Evolutionary conservation across 1,284 basidiomycete species (phyloP), one percentile per base, ranked within the genome.

Genomic region (Phylloporus gajari): DNA sequence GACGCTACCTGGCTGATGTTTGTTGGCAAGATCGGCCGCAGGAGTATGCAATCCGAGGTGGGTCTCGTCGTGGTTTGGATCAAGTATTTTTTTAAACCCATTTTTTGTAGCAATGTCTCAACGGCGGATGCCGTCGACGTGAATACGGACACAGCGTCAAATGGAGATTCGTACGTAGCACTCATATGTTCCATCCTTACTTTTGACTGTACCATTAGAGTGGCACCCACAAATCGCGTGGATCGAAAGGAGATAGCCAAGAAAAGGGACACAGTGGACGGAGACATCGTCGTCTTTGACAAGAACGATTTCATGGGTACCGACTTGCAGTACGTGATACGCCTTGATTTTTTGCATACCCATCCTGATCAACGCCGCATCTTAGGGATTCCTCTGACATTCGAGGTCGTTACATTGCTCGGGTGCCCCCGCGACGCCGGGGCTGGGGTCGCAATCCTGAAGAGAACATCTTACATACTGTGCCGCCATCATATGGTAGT

Each of bases 391-490:
- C 42, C 19, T 11, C n/a, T n/a, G n/a, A n/a, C n/a, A n/a, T n/a
- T 27, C 23, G n/a, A n/a, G n/a, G n/a, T n/a, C n/a, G n/a, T n/a
- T n/a, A n/a, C n/a, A 63, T 63, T 42, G 8, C n/a, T 61, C 35
- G 68, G 19, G 5, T 53, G 15, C 62, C 19, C 15, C 68, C 56
- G 17, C 23, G 44, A 5, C 61, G 53, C 27, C 58, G 13, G 0
- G 68, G 65, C 13, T 56, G 64, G 72, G 76, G 75, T 9, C 75
- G 75, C 27, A 0, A 30, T 17, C 69, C 61, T 0, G 13, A 58
- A 0, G 77, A 78, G 15, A 60, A 64, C 0, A 5, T 71, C 6
- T 62, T 77, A 5, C 76, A 77, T 35, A 65, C 12, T 3, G 68
- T 79, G n/a, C 76, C 75, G 3, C 3, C 1, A 15, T 51, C 40